phyloP scores from a whole-genome alignment of 345 rosid genomes.

The Citrus mangshanensis region DNA sequence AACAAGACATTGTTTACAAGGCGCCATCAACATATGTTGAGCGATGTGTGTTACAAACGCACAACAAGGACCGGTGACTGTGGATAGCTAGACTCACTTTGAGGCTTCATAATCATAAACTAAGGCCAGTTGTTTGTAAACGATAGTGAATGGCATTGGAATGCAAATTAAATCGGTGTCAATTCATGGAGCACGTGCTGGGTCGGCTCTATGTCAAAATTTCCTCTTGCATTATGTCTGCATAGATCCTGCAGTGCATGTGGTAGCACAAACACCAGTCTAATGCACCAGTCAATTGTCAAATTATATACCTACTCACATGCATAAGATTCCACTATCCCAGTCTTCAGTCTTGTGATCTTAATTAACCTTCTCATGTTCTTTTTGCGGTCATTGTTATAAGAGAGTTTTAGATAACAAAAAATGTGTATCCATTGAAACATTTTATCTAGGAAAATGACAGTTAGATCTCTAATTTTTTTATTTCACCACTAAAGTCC shows the following conservation, averaged over 20 bases:
- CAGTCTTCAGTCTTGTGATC: background rate
- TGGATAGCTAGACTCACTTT: too few species aligned
- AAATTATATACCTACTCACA: background rate
- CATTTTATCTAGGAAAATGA: too few species aligned
- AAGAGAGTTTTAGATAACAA: too few species aligned
- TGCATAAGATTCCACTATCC: background rate
- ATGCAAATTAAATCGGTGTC: background rate
- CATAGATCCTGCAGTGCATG: constrained; percentile 24
- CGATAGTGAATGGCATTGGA: background rate
- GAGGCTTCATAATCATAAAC: too few species aligned
- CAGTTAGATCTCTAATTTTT: too few species aligned
- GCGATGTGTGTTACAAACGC: too few species aligned
- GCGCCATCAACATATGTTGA: too few species aligned
- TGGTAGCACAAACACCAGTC: background rate
- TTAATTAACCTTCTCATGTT: background rate
- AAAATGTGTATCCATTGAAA: too few species aligned
- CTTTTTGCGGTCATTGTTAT: background rate
- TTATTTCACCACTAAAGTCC: too few species aligned
- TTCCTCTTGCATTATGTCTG: background rate
- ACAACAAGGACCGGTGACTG: too few species aligned
- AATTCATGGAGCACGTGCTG: background rate
- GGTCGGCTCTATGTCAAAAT: background rate
- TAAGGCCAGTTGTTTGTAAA: background rate
- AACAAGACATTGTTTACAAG: too few species aligned
- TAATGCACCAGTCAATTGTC: too few species aligned